Evolutionary conservation across 2,329 filamentous ascomycete species (phyloP).

Genomic region (Neofusicoccum parvum): DNA sequence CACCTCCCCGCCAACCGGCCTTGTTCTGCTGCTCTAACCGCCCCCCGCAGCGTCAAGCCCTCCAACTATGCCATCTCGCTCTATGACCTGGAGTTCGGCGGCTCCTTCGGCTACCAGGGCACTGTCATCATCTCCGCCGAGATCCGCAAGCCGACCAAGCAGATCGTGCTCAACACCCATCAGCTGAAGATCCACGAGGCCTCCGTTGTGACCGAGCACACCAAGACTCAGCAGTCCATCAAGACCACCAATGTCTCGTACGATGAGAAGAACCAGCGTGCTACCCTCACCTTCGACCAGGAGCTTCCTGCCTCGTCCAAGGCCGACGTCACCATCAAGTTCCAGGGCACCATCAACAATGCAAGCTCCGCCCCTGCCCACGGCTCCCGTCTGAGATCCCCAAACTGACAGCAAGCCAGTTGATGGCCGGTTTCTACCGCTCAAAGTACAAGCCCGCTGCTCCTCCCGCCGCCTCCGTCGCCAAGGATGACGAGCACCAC

Average conservation of each 20-base stretch:
- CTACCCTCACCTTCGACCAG: slow-evolving; percentile 73
- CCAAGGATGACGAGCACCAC: slow-evolving; percentile 66
- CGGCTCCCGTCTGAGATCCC: background rate
- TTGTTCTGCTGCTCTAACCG: slow-evolving; percentile 25
- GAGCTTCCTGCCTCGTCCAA: slow-evolving; percentile 69
- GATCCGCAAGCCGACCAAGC: slow-evolving; percentile 70
- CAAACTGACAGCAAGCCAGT: slow-evolving; percentile 26
- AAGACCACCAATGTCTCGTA: slow-evolving; percentile 72
- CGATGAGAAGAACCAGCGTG: slow-evolving; percentile 81
- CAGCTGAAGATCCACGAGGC: slow-evolving; percentile 75
- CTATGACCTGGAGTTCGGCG: slow-evolving; percentile 71
- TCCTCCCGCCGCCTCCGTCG: slow-evolving; percentile 73
- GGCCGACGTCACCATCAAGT: slow-evolving; percentile 69
- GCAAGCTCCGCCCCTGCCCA: slow-evolving; percentile 40
- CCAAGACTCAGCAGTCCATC: slow-evolving; percentile 58
- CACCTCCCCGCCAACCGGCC: background rate
- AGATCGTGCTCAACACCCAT: slow-evolving; percentile 82
- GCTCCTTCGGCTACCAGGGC: slow-evolving; percentile 81
- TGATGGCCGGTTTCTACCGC: slow-evolving; percentile 90
- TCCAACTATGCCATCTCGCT: slow-evolving; percentile 84
- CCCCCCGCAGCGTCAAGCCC: slow-evolving; percentile 67
- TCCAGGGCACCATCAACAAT: slow-evolving; percentile 82
- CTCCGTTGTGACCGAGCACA: slow-evolving; percentile 62
- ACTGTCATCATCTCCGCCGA: slow-evolving; percentile 77
- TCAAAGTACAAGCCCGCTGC: slow-evolving; percentile 87